Evolutionary conservation across 768 basidiomycete genomes (phyloP).

Genomic region (Candolleomyces aberdarensis): DNA sequence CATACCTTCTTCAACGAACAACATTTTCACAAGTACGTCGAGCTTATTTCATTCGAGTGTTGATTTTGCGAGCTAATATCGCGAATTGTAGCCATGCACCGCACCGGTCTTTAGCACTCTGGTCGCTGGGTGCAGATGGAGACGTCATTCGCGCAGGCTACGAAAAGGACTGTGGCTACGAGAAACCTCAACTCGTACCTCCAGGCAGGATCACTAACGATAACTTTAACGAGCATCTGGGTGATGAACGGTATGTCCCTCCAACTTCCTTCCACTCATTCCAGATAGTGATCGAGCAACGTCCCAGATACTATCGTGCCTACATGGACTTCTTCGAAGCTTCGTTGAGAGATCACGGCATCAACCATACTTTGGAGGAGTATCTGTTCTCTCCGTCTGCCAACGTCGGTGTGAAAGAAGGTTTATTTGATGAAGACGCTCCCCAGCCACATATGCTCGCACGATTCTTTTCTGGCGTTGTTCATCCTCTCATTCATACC

Average conservation of each 20-base stretch:
- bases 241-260: slow-evolving; percentile 45
- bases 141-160: slow-evolving; percentile 36
- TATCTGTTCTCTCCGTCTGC: slow-evolving; percentile 54
- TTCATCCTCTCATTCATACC: slow-evolving; percentile 65
- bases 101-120: slow-evolving; percentile 58
- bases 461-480: slow-evolving; percentile 50
- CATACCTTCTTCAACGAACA: slow-evolving; percentile 52
- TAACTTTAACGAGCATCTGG: slow-evolving; percentile 56
- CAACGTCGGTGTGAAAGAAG: slow-evolving; percentile 36
- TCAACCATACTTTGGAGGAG: slow-evolving; percentile 49
- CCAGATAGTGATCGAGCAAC: background rate
- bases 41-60: slow-evolving; percentile 10
- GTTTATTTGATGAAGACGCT: slow-evolving; percentile 15
- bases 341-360: slow-evolving; percentile 39
- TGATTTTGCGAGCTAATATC: slow-evolving; percentile 19
- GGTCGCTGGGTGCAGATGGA: slow-evolving; percentile 53
- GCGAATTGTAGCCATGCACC: slow-evolving; percentile 43
- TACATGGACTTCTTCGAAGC: slow-evolving; percentile 57
- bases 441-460: slow-evolving; percentile 54
- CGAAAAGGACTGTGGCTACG: slow-evolving; percentile 31
- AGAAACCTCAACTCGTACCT: slow-evolving; percentile 37
- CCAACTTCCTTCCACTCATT: background rate
- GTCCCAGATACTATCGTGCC: slow-evolving; percentile 52
- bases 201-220: slow-evolving; percentile 41
- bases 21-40: slow-evolving; percentile 34